Evolutionary conservation across 768 basidiomycete species (phyloP).

Genomic region (Mrakia blollopis): DNA sequence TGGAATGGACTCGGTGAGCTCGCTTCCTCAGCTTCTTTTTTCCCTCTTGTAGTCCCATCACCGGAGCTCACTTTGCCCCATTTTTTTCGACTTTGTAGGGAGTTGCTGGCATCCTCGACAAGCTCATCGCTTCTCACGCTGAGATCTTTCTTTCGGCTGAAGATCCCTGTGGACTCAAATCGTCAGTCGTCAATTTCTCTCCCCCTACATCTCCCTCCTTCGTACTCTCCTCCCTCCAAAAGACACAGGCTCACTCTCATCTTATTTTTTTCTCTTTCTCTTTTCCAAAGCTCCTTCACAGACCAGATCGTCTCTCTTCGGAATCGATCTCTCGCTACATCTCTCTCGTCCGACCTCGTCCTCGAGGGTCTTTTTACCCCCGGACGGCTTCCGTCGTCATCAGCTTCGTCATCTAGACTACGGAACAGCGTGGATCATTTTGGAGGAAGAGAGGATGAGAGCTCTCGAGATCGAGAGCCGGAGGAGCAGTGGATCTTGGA

Average conservation of each 20-base stretch:
- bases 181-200: background rate
- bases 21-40: background rate
- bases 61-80: background rate
- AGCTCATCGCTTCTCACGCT: constrained; percentile 5
- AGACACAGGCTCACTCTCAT: no score
- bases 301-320: background rate
- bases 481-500: constrained; percentile 8
- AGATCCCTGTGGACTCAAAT: background rate
- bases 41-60: background rate
- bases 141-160: background rate
- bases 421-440: no score
- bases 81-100: background rate
- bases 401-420: no score
- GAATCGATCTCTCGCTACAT: background rate
- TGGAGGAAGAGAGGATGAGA: background rate
- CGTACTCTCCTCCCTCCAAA: no score
- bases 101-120: background rate
- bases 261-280: background rate
- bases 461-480: background rate
- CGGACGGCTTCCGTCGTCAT: no score
- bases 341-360: background rate
- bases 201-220: background rate
- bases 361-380: background rate
- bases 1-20: background rate
- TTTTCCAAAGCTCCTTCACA: background rate